Conservation (phyloP, 1,139 yeast genomes). For the Suhomyces guaymorum region DNA sequence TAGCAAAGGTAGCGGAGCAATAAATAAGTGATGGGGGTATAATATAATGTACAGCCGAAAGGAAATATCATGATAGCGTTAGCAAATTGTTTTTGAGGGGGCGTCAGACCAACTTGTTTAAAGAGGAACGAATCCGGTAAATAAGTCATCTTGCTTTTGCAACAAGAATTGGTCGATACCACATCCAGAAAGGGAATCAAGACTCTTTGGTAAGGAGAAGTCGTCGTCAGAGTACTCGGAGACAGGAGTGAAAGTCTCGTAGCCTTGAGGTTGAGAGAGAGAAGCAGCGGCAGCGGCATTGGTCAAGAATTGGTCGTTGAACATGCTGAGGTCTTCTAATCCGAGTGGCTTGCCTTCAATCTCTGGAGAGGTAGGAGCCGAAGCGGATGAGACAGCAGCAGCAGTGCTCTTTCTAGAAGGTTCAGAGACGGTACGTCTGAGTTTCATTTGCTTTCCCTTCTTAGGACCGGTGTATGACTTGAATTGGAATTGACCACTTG, state of each 20-base stretch:
- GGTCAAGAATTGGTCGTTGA: slow-evolving; percentile 21
- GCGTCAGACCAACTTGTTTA: no score
- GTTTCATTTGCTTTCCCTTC: slow-evolving; percentile 23
- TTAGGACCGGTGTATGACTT: slow-evolving; percentile 42
- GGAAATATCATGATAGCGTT: slow-evolving; percentile 10
- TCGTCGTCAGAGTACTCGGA: slow-evolving; percentile 28
- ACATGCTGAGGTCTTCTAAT: slow-evolving; percentile 36
- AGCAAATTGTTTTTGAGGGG: neutral
- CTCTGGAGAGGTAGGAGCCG: slow-evolving; percentile 12
- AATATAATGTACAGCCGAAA: slow-evolving; percentile 14
- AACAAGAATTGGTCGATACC: slow-evolving; percentile 27
- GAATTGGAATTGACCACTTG: slow-evolving; percentile 36
- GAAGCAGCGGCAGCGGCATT: slow-evolving; percentile 10
- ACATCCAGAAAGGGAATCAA: slow-evolving; percentile 17
- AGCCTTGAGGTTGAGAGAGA: slow-evolving; percentile 4
- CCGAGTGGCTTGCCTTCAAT: slow-evolving; percentile 18
- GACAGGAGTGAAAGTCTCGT: slow-evolving; percentile 22
- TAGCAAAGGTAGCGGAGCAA: neutral
- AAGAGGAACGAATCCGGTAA: slow-evolving; percentile 32
- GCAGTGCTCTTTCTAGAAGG: slow-evolving; percentile 15
- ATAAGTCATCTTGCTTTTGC: slow-evolving; percentile 32
- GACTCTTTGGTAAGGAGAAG: slow-evolving; percentile 13
- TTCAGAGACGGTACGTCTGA: slow-evolving; percentile 27
- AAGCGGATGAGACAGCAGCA: slow-evolving; percentile 7
- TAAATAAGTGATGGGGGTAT: slow-evolving; percentile 8